Evolutionary conservation across 1,139 yeast species (phyloP), one percentile per base, ranked within the genome.

Genomic region (Suzukiozyma palmioleophila): DNA sequence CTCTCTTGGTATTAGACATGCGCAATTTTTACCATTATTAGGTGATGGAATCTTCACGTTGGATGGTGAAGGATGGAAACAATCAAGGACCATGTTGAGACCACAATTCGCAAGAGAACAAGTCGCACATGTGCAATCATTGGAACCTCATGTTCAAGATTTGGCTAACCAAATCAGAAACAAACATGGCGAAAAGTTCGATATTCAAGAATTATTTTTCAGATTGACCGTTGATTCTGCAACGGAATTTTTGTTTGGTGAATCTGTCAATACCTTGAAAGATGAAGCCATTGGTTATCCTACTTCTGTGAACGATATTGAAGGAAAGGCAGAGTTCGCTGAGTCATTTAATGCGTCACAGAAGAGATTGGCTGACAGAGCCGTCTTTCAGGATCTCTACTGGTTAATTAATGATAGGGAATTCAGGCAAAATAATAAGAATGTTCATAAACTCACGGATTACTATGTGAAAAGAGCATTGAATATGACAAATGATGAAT

Each of bases 201-300:
- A 79, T 45, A 54, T 76, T 26, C 81, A 76, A 51, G 67, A 62
- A 22, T 59, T 70, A 39, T 75, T 75, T 51, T 77, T 69, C 57
- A 59, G 59, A 43, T 59, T 78, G 36, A 78, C 83, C 3, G 64
- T 78, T 44, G 84, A 78, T 52, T 67, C 79, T 16, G 75, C 83
- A 3, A 71, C 81, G n/a, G 82, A 78, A 54, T 76, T 77, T 50
- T 62, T 78, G 49, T 77, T 78, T 57, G 84, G 84, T 9, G 77
- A 72, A 50, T 68, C 78, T 8, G 74, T 72, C 11, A 63, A 65
- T 38, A 59, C 70, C 12, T 64, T 75, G 40, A 53, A 56, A 34
- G 65, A 62, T 42, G 60, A 55, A 10, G 42, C 50, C 3, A 51
- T 59, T 35, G 59, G 56, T 15, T 49, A 50, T 37, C 26, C 41